These are phyloP conservation scores for Cystobasidiopsis lactophilus DNA, from an alignment of 768 basidiomycete genomes.

Conservation along the genomic window DNA sequence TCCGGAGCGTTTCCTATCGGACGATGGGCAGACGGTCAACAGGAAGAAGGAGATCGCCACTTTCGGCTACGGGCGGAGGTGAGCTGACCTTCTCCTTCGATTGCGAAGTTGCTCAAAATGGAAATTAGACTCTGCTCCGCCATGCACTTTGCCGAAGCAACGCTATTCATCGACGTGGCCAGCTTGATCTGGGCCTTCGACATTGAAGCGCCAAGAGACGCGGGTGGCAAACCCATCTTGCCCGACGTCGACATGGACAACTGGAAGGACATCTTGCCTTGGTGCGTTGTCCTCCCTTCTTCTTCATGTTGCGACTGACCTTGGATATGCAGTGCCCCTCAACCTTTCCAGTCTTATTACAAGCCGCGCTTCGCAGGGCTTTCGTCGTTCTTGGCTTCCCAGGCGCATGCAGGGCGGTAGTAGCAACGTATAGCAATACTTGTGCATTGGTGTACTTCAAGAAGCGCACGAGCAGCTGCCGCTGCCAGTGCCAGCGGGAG, in stretches of 20 bases:
- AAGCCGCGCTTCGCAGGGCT: not conserved
- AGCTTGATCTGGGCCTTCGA: constrained; percentile 8
- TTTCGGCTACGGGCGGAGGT: constrained; percentile 6
- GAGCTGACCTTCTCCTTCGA: not conserved
- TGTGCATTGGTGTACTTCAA: too few species aligned
- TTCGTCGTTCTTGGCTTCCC: too few species aligned
- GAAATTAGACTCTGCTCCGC: constrained; percentile 2
- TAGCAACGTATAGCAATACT: too few species aligned
- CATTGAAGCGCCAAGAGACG: constrained; percentile 4
- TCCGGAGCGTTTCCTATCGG: constrained; percentile 9
- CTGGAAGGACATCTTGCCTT: constrained; percentile 2
- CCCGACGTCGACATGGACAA: not conserved
- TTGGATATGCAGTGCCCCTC: too few species aligned
- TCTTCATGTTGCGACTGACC: too few species aligned
- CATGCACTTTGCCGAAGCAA: constrained; percentile 10
- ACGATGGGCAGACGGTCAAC: constrained; percentile 6
- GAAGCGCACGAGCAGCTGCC: too few species aligned
- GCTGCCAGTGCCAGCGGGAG: too few species aligned
- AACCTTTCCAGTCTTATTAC: not conserved
- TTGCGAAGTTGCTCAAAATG: not conserved
- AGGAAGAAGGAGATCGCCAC: constrained; percentile 10
- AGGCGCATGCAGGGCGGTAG: too few species aligned
- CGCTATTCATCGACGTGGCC: constrained; percentile 15
- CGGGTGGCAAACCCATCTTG: not conserved
- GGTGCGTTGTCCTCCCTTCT: not conserved